Conservation (phyloP, 106 monocot species). For the Ottelia alismoides region DNA sequence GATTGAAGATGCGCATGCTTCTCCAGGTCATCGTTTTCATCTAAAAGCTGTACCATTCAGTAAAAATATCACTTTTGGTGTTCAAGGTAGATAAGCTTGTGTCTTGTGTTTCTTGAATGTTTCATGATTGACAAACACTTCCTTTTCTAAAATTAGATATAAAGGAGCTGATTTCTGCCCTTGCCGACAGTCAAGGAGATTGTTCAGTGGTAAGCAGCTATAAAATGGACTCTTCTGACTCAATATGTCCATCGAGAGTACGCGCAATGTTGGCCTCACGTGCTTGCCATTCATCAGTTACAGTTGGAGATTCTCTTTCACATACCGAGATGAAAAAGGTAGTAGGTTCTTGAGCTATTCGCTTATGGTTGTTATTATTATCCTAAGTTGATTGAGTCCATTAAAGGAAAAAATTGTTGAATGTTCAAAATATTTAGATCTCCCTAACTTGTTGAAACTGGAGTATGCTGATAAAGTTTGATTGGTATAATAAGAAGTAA, state of each 20-base stretch:
- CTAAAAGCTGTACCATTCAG: conserved; percentile 92
- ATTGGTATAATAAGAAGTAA: no score
- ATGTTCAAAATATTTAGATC: no score
- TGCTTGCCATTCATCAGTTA: conserved; percentile 82
- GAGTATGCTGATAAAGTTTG: no score
- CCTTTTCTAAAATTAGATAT: conserved; percentile 76
- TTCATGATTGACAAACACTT: no score
- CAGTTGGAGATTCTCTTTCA: conserved; percentile 83
- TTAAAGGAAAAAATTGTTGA: no score
- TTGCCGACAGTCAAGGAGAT: conserved; percentile 76
- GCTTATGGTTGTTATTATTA: no score
- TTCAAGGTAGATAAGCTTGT: conserved; percentile 69
- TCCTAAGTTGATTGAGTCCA: no score
- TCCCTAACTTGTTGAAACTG: no score
- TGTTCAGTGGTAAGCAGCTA: conserved; percentile 70
- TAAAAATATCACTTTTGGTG: conserved; percentile 87
- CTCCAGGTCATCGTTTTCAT: conserved; percentile 69
- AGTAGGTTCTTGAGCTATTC: no score
- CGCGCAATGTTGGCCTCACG: conserved; percentile 95
- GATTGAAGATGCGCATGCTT: conserved; percentile 57
- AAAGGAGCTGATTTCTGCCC: conserved; percentile 83
- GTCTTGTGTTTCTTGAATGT: no score
- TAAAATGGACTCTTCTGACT: conserved; percentile 71
- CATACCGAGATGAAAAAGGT: conserved; percentile 88
- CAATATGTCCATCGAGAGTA: conserved; percentile 94